Base-by-base conservation (phyloP, 2,329 filamentous ascomycete genomes). In the Acrocalymma vagum region DNA sequence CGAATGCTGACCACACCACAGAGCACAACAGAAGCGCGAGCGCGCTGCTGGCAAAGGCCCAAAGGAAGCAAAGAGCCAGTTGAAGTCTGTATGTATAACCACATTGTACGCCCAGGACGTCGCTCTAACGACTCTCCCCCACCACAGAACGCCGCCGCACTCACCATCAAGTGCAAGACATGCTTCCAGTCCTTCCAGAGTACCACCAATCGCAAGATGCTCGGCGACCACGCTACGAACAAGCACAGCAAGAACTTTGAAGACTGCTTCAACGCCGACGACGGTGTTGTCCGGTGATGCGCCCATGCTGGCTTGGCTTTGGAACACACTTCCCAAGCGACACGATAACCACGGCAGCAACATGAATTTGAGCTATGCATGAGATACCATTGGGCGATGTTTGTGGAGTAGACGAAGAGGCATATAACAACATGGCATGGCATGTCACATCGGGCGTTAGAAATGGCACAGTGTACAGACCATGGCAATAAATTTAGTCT, bases 131-230 rank as follows among this genome's bases (percentile, higher is more conserved):
- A 3, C 27, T 25, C 16, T 18, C 26, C 16, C 36, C 6, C n/a
- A 6, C 17, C 34, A 24, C 54, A 88, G 85, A 91, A 91, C 75
- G 78, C 81, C 58, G 78, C 85, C 56, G 87, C 88, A 45, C 87
- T 84, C 77, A 85, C 81, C 63, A 88, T 91, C 71, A 85, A 89
- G 71, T 92, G 88, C 79, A 74, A 81, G 55, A 77, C 84, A 62
- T 92, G 88, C 86, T 87, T 85, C 73, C 81, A 86, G 58, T 88
- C 86, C 20, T 91, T 92, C 75, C 80, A 91, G 57, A 86, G 86
- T 77, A 92, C 88, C 23, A 86, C 85, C 47, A 86, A 86, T 65
- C 83, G 80, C 48, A 85, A 85, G 60, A 84, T 86, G 49, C 81
- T 91, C 49, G 81, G 79, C 45, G 83, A 87, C 62, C 88, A 92